Evolutionary conservation across 768 basidiomycete genomes (phyloP), one percentile per base, ranked within the genome.

Genomic region (Termitomyces heimii): DNA sequence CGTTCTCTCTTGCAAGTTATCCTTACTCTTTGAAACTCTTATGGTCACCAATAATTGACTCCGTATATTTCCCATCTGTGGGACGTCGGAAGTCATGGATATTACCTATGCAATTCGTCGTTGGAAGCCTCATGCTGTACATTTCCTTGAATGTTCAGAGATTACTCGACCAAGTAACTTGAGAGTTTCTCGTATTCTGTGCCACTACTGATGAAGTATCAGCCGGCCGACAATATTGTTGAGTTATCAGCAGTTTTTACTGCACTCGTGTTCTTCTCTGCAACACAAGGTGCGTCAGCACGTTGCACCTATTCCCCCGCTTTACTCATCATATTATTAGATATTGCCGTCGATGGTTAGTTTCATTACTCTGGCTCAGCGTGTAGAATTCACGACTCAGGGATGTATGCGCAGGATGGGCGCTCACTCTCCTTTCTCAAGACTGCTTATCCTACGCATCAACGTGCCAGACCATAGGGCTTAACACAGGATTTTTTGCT

Each of bases 11-110:
- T 28, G 88, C 92, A 48, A 89, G 86, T 66, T 96, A 95, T 72
- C 94, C 94, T 5, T 99, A 98, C 75, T 97, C 94, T 22, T 83
- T 99, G 66, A 99, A 99, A 74, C 72, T 99, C 59, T 71, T 98
- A 62, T 98, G 96, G 95, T 96, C 94, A 7, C 97, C 97, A 52
- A 88, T 99, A 60, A 93, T 99, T 54, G 97, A 99, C 67, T 91
- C 96, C 2, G 76, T 89, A 61, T 99, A 89, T 71, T 77, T 88
- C 65, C 74, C 83, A 37, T 86, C 83, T 42, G 63, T 95, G 60
- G 97, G 97, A n/a, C 86, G 97, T 50, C 81, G 97, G 61, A 99
- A 98, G 72, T 94, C 92, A 60, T 99, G 97, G 97, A 98, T 99
- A 63, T 88, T 98, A 60, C 97, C 97, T 44, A 97, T 99, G 81